Evolutionary conservation across 2,329 filamentous ascomycete genomes (phyloP), one percentile per base, ranked within the genome.

Genomic region (Biscogniauxia marginata): DNA sequence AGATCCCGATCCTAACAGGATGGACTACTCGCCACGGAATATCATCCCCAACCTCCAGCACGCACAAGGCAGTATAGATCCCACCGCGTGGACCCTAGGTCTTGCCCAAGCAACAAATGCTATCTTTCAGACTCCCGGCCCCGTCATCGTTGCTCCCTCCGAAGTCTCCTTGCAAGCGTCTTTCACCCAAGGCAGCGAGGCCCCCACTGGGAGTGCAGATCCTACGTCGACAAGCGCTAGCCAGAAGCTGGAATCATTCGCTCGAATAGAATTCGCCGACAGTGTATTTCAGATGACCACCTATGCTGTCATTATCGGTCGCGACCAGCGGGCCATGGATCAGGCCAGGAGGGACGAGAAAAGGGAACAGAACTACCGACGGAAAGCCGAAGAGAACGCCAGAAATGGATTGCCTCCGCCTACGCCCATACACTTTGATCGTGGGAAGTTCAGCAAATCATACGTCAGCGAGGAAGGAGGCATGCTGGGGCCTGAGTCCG

Each of bases 251-350:
- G 79, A 84, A 65, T 84, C 81, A 3, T 85, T 84, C 68, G 82
- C 82, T 46, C 76, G 79, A 52, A 77, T 93, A 58, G 83, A 86
- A 65, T 92, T 93, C 68, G 80, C 83, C 63, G 89, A 93, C 75
- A 88, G 88, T 67, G 82, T 86, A 54, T 92, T 90, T 70, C 89
- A 90, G 72, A 89, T 93, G 85, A 90, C 86, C 51, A 91, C 88
- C 1, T 87, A 87, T 64, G 80, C 84, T 52, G 82, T 92, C 63
- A 83, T 89, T 55, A 84, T 93, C 23, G 89, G 88, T 53, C 86
- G 89, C 58, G 89, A 92, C 71, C 79, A 86, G 65, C 74, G 78
- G 52, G 85, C 85, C 8, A 73, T 84, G 61, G 74, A 79, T 53
- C 78, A 83, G 63, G 84, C 83, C 20, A 76, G 78, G 46, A 75